These are phyloP conservation scores for Ophiostoma pallidulum DNA, from an alignment of 2,329 filamentous ascomycete species.

Conservation along the genomic window DNA sequence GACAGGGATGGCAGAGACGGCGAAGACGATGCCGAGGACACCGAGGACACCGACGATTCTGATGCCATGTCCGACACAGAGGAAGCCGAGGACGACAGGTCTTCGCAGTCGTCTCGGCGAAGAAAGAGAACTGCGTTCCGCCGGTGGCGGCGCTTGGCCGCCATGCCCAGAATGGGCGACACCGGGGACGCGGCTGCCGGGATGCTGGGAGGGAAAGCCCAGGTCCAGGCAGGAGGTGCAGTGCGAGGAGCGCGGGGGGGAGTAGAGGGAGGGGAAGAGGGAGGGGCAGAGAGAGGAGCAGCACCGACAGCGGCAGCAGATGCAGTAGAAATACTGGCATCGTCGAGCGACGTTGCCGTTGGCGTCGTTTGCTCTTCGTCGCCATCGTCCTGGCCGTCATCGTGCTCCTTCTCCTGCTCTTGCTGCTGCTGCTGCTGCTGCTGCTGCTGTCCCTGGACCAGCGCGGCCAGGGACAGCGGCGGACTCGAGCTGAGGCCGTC, in stretches of 20 bases:
- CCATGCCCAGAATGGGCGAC: slow-evolving; percentile 5
- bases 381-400: neutral
- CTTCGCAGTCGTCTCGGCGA: neutral
- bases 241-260: too few species aligned
- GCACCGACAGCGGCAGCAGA: too few species aligned
- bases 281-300: slow-evolving; percentile 2
- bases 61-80: neutral
- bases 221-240: too few species aligned
- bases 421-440: neutral
- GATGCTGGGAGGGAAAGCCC: too few species aligned
- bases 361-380: slow-evolving; percentile 7
- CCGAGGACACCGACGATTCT: neutral
- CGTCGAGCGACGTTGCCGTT: neutral
- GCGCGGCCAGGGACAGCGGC: neutral
- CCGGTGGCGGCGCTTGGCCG: neutral
- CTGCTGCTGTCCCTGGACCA: slow-evolving; percentile 7
- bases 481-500: slow-evolving; percentile 24
- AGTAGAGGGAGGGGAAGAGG: neutral
- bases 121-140: neutral
- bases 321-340: too few species aligned
- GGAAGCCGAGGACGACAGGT: too few species aligned
- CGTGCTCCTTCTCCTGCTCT: slow-evolving; percentile 1
- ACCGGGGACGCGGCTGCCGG: too few species aligned
- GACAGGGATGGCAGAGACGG: slow-evolving; percentile 1
- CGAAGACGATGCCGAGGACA: neutral